Evolutionary conservation across 2,329 filamentous ascomycete genomes (phyloP).

Genomic region (Aspergillus aculeatus): DNA sequence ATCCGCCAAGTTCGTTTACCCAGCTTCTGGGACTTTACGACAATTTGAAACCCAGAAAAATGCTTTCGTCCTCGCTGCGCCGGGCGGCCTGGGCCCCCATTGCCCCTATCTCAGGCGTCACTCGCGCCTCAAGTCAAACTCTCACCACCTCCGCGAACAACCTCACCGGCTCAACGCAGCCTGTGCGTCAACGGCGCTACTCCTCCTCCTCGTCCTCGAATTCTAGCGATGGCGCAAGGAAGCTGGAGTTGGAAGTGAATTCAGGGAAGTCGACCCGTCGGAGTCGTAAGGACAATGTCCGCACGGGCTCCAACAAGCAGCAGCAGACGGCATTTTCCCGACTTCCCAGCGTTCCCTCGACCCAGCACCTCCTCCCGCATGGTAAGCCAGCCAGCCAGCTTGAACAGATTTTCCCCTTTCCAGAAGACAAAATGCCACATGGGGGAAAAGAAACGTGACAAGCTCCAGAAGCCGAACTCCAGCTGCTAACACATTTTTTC

Average conservation of each 20-base stretch:
- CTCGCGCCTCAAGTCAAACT: constrained; percentile 31
- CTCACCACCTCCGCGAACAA: constrained; percentile 33
- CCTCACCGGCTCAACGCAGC: constrained; percentile 33
- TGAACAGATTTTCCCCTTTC: neutral
- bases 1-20: constrained; percentile 25
- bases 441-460: neutral
- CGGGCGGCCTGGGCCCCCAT: constrained; percentile 43
- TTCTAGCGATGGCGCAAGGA: constrained; percentile 47
- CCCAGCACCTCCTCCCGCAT: constrained; percentile 49
- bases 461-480: neutral
- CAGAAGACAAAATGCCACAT: no score
- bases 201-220: constrained; percentile 49
- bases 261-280: constrained; percentile 37
- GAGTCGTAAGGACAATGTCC: constrained; percentile 37
- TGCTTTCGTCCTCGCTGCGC: constrained; percentile 49
- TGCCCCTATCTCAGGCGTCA: constrained; percentile 32
- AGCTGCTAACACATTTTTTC: neutral
- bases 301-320: constrained; percentile 40
- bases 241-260: constrained; percentile 42
- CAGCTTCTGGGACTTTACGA: constrained; percentile 25
- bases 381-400: constrained; percentile 32
- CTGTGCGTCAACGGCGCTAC: constrained; percentile 47
- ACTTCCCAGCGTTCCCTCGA: constrained; percentile 50
- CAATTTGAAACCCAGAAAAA: constrained; percentile 23
- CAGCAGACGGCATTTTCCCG: constrained; percentile 42